These are phyloP conservation scores for Colletotrichum graminicola DNA, from an alignment of 2,329 filamentous ascomycete genomes.

Conservation along the genomic window DNA sequence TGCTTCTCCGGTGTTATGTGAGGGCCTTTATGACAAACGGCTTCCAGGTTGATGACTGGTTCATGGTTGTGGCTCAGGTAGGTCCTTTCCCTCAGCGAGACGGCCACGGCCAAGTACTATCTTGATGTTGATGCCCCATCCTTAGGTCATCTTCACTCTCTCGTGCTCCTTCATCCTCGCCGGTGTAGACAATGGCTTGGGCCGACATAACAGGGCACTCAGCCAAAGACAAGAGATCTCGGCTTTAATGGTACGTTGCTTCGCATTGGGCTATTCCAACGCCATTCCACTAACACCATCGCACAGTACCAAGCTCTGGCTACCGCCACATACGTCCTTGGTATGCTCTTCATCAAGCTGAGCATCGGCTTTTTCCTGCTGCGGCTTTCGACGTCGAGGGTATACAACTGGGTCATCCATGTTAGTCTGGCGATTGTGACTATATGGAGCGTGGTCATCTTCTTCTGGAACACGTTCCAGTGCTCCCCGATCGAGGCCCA, in stretches of 20 bases:
- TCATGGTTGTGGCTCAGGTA: slow-evolving; percentile 65
- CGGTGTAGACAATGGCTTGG: slow-evolving; percentile 59
- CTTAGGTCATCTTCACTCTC: slow-evolving; percentile 59
- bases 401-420: slow-evolving; percentile 63
- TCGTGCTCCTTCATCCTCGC: slow-evolving; percentile 61
- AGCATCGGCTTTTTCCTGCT: slow-evolving; percentile 67
- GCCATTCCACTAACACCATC: neutral
- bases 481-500: slow-evolving; percentile 63
- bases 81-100: slow-evolving; percentile 34
- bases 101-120: neutral
- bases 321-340: slow-evolving; percentile 62
- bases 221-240: slow-evolving; percentile 54
- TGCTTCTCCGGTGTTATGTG: slow-evolving; percentile 59
- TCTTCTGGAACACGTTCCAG: slow-evolving; percentile 66
- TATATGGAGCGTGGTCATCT: slow-evolving; percentile 61
- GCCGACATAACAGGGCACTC: slow-evolving; percentile 61
- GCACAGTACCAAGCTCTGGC: slow-evolving; percentile 64
- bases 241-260: slow-evolving; percentile 58
- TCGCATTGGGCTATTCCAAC: neutral
- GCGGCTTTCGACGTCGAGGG: slow-evolving; percentile 58
- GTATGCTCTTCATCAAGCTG: slow-evolving; percentile 70
- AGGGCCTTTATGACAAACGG: slow-evolving; percentile 57
- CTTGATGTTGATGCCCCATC: slow-evolving; percentile 21
- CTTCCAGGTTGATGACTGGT: slow-evolving; percentile 65
- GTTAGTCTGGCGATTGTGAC: slow-evolving; percentile 60